Base-by-base conservation (phyloP, 176 grass and related monocot species). In the Oryza officinalis region DNA sequence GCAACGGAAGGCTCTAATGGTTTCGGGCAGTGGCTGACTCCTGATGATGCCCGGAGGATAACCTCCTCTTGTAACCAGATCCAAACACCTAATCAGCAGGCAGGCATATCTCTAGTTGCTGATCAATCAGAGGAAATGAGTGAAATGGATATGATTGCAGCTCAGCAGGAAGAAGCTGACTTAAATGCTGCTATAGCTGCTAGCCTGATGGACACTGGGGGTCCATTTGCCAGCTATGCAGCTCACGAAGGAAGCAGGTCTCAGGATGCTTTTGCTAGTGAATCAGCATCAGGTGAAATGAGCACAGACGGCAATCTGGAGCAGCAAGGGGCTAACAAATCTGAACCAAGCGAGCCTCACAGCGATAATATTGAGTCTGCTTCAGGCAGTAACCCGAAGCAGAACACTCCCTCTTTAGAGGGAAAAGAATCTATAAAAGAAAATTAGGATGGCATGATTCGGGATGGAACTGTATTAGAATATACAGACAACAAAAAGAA, bases 11-110 rank as follows among this genome's bases (percentile, higher is more conserved):
- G 79, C 40, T 89, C 87, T 67, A 87, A 91, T 26, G 88, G 85
- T 33, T 98, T 95, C 11, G 96, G 96, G 28, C 96, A 98, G 80
- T 98, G 96, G 93, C 85, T 98, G 70, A 90, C 85, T 81, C 96
- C 93, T 44, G 93, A 98, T 18, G 96, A 98, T 76, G 91, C 96
- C 35, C 47, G 81, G 33, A 83, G 28, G 63, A 95, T 98, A 83
- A 91, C 91, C 63, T 84, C 80, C 25, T 93, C 96, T 26, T 95
- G 91, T 64, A 92, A 91, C 74, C 90, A 95, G 83, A 84, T 84
- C 71, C 72, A 77, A 69, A 28, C 77, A 31, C 88, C 82, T 28
- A 68, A 60, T 31, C 82, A 68, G 15, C 84, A 84, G 80, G 57
- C 47, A 72, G 71, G 17, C 13, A 31, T 41, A 31, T 83, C 79